Conservation (phyloP, 2,329 filamentous ascomycete genomes). For the Trichoderma brevicompactum region DNA sequence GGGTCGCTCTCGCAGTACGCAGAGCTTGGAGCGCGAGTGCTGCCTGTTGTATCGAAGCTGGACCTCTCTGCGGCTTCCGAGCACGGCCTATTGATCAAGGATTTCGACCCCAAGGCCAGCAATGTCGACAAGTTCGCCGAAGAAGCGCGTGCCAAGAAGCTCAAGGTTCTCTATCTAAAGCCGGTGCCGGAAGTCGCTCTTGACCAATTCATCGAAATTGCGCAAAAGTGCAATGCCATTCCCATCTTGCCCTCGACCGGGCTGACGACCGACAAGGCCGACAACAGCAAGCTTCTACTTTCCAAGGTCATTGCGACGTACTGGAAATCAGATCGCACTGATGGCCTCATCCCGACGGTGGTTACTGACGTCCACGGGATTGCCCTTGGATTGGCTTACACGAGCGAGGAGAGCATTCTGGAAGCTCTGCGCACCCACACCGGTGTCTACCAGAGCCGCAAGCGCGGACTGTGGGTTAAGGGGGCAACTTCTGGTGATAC, state of each 20-base stretch:
- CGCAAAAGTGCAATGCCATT: constrained; percentile 60
- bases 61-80: constrained; percentile 52
- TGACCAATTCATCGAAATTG: constrained; percentile 52
- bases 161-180: constrained; percentile 56
- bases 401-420: constrained; percentile 84
- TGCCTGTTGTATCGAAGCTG: constrained; percentile 54
- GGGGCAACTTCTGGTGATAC: constrained; percentile 92
- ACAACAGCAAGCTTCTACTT: constrained; percentile 60
- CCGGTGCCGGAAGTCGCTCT: constrained; percentile 53
- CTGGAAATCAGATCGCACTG: constrained; percentile 79
- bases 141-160: constrained; percentile 51
- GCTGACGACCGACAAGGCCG: constrained; percentile 70
- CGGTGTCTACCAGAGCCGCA: constrained; percentile 95
- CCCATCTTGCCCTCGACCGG: constrained; percentile 74
- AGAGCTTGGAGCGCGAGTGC: constrained; percentile 61
- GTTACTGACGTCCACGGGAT: constrained; percentile 87
- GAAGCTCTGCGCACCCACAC: constrained; percentile 78
- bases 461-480: constrained; percentile 95
- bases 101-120: constrained; percentile 52
- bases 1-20: constrained; percentile 66
- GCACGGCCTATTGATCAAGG: constrained; percentile 57
- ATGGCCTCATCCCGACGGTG: constrained; percentile 85
- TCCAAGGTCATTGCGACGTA: constrained; percentile 73
- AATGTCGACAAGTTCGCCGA: constrained; percentile 51
- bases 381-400: constrained; percentile 90